These are phyloP conservation scores for Phaeosphaeria sp. DNA, from an alignment of 2,329 filamentous ascomycete genomes.

Conservation along the genomic window DNA sequence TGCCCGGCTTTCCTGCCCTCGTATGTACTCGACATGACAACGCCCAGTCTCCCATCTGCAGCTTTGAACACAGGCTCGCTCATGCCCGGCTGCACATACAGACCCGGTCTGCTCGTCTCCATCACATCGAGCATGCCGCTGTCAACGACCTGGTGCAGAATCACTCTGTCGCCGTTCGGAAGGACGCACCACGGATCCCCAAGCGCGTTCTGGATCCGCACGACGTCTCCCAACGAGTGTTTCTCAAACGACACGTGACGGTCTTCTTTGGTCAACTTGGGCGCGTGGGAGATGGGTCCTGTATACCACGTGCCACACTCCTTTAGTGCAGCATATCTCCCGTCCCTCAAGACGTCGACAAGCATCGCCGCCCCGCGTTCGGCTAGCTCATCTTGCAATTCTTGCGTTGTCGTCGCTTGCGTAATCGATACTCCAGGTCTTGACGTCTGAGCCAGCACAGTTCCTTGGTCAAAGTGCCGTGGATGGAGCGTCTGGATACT, in stretches of 20 bases:
- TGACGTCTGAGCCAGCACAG: conserved; percentile 71
- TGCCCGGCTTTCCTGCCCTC: conserved; percentile 11
- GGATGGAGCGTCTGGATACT: conserved; percentile 87
- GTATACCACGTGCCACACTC: conserved; percentile 43
- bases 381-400: conserved; percentile 63
- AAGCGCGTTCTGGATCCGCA: conserved; percentile 64
- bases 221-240: conserved; percentile 63
- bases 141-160: conserved; percentile 27
- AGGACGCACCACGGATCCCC: conserved; percentile 68
- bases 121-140: not conserved
- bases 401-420: conserved; percentile 55
- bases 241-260: conserved; percentile 65
- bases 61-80: conserved; percentile 8
- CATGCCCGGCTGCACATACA: conserved; percentile 6
- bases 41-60: conserved; percentile 6
- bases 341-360: conserved; percentile 65
- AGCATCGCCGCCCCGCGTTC: conserved; percentile 74
- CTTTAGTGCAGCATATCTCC: conserved; percentile 71
- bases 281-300: conserved; percentile 60
- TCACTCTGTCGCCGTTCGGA: conserved; percentile 35
- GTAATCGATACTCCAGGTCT: conserved; percentile 61
- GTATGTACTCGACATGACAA: conserved; percentile 17
- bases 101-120: conserved; percentile 2
- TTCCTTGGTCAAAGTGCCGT: conserved; percentile 77
- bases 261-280: conserved; percentile 74